phyloP scores from a whole-genome alignment of 257 asterid genomes.

The Thymus quinquecostatus region DNA sequence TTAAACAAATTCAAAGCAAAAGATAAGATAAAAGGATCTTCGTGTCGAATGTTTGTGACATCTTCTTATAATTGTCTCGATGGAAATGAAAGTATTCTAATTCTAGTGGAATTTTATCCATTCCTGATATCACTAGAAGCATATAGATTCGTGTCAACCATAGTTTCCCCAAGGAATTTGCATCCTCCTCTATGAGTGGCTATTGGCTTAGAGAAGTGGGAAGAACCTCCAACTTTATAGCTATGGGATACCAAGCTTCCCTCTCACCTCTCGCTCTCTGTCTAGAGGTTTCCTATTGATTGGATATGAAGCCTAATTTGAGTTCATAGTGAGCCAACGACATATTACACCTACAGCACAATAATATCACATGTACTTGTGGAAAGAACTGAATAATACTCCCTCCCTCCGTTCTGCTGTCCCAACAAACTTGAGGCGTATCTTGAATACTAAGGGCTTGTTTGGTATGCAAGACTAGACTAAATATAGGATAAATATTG shows the following conservation, averaged over 20 bases:
- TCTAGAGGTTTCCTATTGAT: neutral
- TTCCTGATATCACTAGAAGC: slow-evolving; percentile 1
- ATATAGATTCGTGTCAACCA: slow-evolving; percentile 23
- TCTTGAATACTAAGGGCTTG: too few species aligned
- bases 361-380: too few species aligned
- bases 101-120: slow-evolving; percentile 25
- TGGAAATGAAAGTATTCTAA: slow-evolving; percentile 22
- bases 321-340: too few species aligned
- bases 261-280: neutral
- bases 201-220: slow-evolving; percentile 13
- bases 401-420: too few species aligned
- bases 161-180: neutral
- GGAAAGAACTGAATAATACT: too few species aligned
- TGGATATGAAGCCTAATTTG: too few species aligned
- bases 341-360: too few species aligned
- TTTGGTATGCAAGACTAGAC: too few species aligned
- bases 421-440: too few species aligned
- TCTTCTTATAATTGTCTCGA: neutral
- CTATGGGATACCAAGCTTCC: slow-evolving; percentile 9
- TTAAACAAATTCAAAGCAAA: neutral
- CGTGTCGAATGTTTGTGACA: neutral
- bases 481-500: too few species aligned
- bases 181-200: slow-evolving; percentile 7
- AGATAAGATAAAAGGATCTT: neutral
- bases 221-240: slow-evolving; percentile 1